Conservation (phyloP, 2,329 filamentous ascomycete genomes). For the Thielaviopsis punctulata region DNA sequence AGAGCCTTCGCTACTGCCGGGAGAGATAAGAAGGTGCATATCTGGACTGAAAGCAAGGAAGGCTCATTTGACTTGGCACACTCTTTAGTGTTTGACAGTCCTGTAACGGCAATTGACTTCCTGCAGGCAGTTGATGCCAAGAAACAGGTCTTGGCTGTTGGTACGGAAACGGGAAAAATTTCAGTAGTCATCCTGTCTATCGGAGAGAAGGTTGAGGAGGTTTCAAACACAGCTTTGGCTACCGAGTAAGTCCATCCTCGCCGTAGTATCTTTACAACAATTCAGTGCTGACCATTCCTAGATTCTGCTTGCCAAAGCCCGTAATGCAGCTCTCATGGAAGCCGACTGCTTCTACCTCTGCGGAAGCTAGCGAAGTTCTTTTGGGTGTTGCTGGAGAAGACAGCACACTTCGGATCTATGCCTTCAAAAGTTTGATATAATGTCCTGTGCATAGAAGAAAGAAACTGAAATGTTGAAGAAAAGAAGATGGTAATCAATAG, state of each 20-base stretch:
- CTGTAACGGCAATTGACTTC: constrained; percentile 60
- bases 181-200: constrained; percentile 8
- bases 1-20: constrained; percentile 69
- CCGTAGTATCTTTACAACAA: neutral
- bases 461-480: neutral
- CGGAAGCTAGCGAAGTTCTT: constrained; percentile 18
- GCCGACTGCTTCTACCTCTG: constrained; percentile 22
- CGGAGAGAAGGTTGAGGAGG: neutral
- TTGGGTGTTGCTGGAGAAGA: constrained; percentile 43
- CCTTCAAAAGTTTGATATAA: constrained; percentile 18
- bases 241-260: constrained; percentile 4
- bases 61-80: constrained; percentile 13
- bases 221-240: constrained; percentile 4
- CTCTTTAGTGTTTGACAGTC: constrained; percentile 33
- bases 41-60: constrained; percentile 37
- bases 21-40: constrained; percentile 67
- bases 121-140: constrained; percentile 19
- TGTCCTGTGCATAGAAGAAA: constrained; percentile 13
- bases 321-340: constrained; percentile 55
- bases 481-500: too few relatives aligned
- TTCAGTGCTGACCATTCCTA: constrained; percentile 14
- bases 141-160: constrained; percentile 32
- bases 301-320: constrained; percentile 42
- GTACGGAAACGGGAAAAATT: constrained; percentile 37
- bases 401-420: constrained; percentile 41